Evolutionary conservation across 1,284 basidiomycete genomes (phyloP).

Genomic region (Gymnopus androsaceus): DNA sequence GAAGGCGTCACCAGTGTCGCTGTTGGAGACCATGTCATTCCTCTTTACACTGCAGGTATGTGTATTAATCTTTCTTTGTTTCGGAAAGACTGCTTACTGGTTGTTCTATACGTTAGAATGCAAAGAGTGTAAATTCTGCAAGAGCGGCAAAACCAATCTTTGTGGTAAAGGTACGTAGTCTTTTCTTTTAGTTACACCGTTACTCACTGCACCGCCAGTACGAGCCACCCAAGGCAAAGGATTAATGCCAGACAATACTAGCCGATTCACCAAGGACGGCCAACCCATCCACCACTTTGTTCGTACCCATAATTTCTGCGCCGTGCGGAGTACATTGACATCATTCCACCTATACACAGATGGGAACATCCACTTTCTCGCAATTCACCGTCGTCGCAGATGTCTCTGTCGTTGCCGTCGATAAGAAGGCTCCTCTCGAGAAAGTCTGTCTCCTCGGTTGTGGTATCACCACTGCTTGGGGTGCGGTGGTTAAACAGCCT

Average conservation of each 20-base stretch:
- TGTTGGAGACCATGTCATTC: constrained; percentile 89
- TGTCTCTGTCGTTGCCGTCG: constrained; percentile 92
- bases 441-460: constrained; percentile 95
- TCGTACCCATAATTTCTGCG: constrained; percentile 31
- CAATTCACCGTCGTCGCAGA: constrained; percentile 99
- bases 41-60: constrained; percentile 88
- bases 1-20: constrained; percentile 87
- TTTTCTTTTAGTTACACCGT: neutral
- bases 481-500: constrained; percentile 80
- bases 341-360: constrained; percentile 68
- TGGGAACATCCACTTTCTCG: constrained; percentile 98
- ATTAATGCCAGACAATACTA: constrained; percentile 93
- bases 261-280: constrained; percentile 90
- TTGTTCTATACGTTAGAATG: constrained; percentile 63
- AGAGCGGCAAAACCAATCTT: constrained; percentile 97
- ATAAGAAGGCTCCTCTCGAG: constrained; percentile 85
- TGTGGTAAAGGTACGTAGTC: constrained; percentile 80
- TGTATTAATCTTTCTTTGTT: neutral
- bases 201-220: constrained; percentile 45
- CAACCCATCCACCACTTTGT: constrained; percentile 92
- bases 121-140: constrained; percentile 97
- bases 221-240: constrained; percentile 95
- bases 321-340: neutral
- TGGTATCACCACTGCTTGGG: constrained; percentile 97
- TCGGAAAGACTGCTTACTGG: constrained; percentile 8